phyloP scores from a whole-genome alignment of 768 basidiomycete genomes.

The Gloeopeniophorella convolvens region DNA sequence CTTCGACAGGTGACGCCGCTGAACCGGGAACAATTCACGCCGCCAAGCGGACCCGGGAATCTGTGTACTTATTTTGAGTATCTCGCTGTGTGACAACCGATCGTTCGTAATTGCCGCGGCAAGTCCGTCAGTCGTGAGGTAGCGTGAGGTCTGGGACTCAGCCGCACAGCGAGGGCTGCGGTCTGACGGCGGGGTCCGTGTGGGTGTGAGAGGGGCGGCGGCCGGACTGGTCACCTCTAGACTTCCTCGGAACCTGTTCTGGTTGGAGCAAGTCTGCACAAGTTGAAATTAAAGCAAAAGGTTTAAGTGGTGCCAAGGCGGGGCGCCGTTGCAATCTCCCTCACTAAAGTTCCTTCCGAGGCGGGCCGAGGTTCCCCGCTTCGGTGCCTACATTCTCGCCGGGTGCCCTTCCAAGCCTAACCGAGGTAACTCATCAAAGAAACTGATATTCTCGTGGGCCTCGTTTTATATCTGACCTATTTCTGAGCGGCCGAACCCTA shows the following conservation, averaged over 20 bases:
- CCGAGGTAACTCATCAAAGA: slow-evolving; percentile 12
- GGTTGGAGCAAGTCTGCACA: background rate
- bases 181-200: background rate
- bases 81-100: slow-evolving; percentile 11
- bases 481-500: slow-evolving; percentile 11
- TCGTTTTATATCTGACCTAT: slow-evolving; percentile 2
- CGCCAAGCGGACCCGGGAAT: slow-evolving; percentile 11
- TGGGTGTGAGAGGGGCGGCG: slow-evolving; percentile 4
- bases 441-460: slow-evolving; percentile 8
- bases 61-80: slow-evolving; percentile 16
- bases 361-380: slow-evolving; percentile 17
- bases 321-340: slow-evolving; percentile 11
- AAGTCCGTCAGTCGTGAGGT: slow-evolving; percentile 18
- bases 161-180: slow-evolving; percentile 1
- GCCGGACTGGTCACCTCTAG: slow-evolving; percentile 1
- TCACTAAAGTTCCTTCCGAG: slow-evolving; percentile 10
- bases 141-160: too few species aligned
- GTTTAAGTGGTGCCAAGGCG: slow-evolving; percentile 15
- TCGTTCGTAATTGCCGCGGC: slow-evolving; percentile 22
- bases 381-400: slow-evolving; percentile 18
- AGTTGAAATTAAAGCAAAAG: slow-evolving; percentile 3
- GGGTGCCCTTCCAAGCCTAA: slow-evolving; percentile 4
- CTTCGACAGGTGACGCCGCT: background rate
- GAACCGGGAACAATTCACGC: slow-evolving; percentile 9
- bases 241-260: background rate